Base-by-base conservation (phyloP, 2,329 filamentous ascomycete genomes). In the Plectosphaerella cucumerina region DNA sequence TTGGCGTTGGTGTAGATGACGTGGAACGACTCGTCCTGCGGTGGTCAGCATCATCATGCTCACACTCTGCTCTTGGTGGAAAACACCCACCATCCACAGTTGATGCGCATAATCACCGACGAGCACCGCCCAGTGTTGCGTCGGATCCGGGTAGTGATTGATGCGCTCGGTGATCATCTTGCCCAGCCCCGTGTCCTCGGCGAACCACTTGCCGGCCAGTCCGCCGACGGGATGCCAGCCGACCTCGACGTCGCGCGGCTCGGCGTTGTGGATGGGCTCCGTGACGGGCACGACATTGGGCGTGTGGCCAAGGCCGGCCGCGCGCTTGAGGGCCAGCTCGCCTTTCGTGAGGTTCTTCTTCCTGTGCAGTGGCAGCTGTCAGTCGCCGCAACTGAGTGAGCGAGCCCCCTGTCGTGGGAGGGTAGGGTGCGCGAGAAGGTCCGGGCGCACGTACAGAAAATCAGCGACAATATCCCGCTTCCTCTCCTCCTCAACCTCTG, bases 211-310 rank as follows among this genome's bases (percentile, higher is more conserved):
- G 39, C 78, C 79, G 0, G 76, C 76, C 17, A 76, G 65, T 0
- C 79, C 79, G 15, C 72, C 77, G 6, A 83, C 78, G 1, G 80
- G 79, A 60, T 82, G 79, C 80, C 80, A 83, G 20, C 78, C 80
- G 22, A 83, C 72, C 57, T 76, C 68, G 26, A 82, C 78, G 0
- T 64, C 60, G n/a, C 74, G 68, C 6, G 67, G 62, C 15, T 62
- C 60, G 17, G 60, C 67, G 49, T 66, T 63, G 50, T 71, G 65
- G 26, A 62, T 57, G 2, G 73, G 68, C 48, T 71, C 65, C 6
- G 60, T 66, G 1, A 64, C 56, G 2, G 74, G 74, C 21, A 77
- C 63, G 3, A 68, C 72, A 55, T 74, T 76, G 17, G 74, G 71
- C 42, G 62, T 66, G 26, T 66, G 62, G 51, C 74, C 74, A 4